Base-by-base conservation (phyloP, 768 basidiomycete species). In the Tremella fuciformis region DNA sequence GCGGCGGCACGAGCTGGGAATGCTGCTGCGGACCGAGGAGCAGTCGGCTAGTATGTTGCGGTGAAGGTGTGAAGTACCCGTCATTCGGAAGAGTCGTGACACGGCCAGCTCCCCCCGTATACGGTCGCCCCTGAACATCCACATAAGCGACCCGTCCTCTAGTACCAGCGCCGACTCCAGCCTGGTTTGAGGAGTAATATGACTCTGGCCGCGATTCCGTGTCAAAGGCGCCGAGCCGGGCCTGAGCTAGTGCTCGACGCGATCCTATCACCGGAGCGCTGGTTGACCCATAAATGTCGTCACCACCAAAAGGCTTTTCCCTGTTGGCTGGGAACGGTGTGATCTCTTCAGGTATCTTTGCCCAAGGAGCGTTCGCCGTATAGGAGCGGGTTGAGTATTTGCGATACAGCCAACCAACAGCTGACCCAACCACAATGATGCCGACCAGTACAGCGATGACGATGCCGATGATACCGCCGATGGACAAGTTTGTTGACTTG, bases 251-350 rank as follows among this genome's bases (percentile, higher is more conserved):
- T 16, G 71, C 71, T 8, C 69, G 58, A 46, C 71, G 58, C 8
- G 69, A 70, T 1, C 71, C 71, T 44, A 73, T 73, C 24, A 73
- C 67, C 15, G 71, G 71, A 18, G 65, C 69, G 3, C 57, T 53
- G n/a, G 61, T 52, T 8, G 46, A 52, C 13, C 67, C 66, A 48
- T 70, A 70, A 40, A 66, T 59, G 41, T 73, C 71, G 47, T 70
- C 63, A 29, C 39, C 47, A 52, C 50, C 40, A 34, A 34, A 34
- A 8, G 52, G 55, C 37, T 63, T 58, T 21, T 64, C 63, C 50
- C 64, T 41, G 37, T 58, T 59, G 13, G 47, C 44, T 1, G 66
- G 61, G 58, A 63, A 69, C 1, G 71, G 71, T 13, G 66, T 68
- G 50, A 70, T 57, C 46, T 73, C 69, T 39, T 69, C 62, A 44